A percentile compares a stretch with the other conserved stretches of the same genome.
Conservation (phyloP, 768 basidiomycete genomes). For the Pholiota microspora region DNA sequence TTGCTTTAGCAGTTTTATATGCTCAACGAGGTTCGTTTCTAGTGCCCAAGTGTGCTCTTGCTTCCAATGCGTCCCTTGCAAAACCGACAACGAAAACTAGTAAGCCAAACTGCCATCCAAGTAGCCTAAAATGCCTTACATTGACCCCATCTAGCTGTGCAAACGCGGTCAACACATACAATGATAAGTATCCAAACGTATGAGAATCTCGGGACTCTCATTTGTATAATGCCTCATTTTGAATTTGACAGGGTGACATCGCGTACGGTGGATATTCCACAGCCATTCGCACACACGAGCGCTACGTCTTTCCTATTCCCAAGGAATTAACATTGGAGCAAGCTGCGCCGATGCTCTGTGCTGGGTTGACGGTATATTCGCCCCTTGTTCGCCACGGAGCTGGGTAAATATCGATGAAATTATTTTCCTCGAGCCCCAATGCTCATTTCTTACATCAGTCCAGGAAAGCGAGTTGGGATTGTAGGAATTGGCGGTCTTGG, state of each 20-base stretch:
- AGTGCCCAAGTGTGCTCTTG: constrained; percentile 50
- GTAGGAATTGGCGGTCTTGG: constrained; percentile 66
- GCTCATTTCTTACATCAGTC: too few relatives aligned
- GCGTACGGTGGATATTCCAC: constrained; percentile 49
- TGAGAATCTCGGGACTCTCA: not conserved
- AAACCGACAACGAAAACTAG: constrained; percentile 54
- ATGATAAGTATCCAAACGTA: constrained; percentile 38
- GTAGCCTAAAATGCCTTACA: not conserved
- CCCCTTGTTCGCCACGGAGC: constrained; percentile 53
- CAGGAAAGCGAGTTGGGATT: constrained; percentile 64
- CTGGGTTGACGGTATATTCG: constrained; percentile 59
- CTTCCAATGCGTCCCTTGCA: constrained; percentile 48
- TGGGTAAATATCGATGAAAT: constrained; percentile 24
- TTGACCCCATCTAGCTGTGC: constrained; percentile 33
- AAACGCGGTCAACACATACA: constrained; percentile 39
- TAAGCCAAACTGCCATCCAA: constrained; percentile 11
- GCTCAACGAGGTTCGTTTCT: constrained; percentile 9
- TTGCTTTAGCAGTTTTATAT: constrained; percentile 25
- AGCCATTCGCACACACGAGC: constrained; percentile 44
- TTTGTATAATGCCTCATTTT: not conserved
- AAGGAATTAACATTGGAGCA: constrained; percentile 46
- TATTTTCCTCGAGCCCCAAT: too few relatives aligned
- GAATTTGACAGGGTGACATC: constrained; percentile 25
- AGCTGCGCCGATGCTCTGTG: constrained; percentile 66
- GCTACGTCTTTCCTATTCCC: constrained; percentile 61